Base-by-base conservation (phyloP, 1,284 basidiomycete genomes). In the Sphagnurus paluster region DNA sequence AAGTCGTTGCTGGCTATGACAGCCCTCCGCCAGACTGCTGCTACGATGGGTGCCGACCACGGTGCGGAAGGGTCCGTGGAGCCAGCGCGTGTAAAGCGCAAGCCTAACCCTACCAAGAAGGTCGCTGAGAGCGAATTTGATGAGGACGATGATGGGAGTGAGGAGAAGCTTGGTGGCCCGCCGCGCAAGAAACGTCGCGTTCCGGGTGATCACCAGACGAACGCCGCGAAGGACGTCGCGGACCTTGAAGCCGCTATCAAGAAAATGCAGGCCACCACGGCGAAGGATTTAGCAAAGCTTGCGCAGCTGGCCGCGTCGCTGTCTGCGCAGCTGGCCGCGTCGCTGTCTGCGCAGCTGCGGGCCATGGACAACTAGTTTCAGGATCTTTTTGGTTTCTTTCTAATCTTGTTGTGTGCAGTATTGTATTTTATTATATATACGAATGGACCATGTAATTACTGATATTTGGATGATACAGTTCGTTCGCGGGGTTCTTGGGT, bases 61-160 rank as follows among this genome's bases (percentile, higher is more conserved):
- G 40, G 47, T 21, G 39, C 55, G 25, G 50, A 53, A 25, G 30
- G 53, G 21, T 43, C 58, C 14, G 49, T 49, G 17, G 56, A 49
- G 39, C 51, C 53, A 21, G 47, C 39, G 42, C 57, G 58, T 34
- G 46, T 54, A 19, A 62, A 62, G 45, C 60, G 60, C 32, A 62
- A 58, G 41, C 47, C 53, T n/a, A 41, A 30, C n/a, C 21, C 47
- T 23, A 42, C 48, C 38, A 73, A 72, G 33, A 79, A 65, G 10
- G 19, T 57, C 6, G 69, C 67, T 13, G 67, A 64, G n/a, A 66
- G 63, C 34, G 70, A 70, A 17, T 71, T 70, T 19, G 80, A 77
- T 21, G 59, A 60, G 2, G 58, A 56, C 6, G 58, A 50, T 19
- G 53, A 55, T 34, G 55, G 50, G 26, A 53, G 59, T 14, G 67